Percentiles rank a stretch among this genome's conserved stretches.
phyloP scores from a whole-genome alignment of 2,329 filamentous ascomycete genomes.

The Pestalotiopsis fici region DNA sequence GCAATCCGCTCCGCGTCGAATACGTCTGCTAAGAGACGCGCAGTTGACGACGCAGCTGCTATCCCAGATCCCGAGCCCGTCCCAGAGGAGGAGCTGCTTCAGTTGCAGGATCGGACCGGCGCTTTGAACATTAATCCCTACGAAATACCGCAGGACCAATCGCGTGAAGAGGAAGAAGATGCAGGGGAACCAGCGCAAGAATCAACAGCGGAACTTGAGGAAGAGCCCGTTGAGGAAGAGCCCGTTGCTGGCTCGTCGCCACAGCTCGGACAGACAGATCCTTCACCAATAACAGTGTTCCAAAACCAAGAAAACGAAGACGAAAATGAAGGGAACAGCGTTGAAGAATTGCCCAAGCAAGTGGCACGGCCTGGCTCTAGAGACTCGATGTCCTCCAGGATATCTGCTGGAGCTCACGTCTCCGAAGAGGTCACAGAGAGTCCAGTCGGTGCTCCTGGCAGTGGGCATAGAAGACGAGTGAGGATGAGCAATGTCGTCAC shows the following conservation, averaged over 20 bases:
- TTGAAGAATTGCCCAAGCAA: slow-evolving; percentile 17
- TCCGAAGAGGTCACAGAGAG: slow-evolving; percentile 53
- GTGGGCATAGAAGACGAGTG: slow-evolving; percentile 48
- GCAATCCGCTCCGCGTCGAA: slow-evolving; percentile 43
- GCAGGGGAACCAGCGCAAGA: background rate
- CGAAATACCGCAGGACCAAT: slow-evolving; percentile 10
- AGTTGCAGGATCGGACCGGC: slow-evolving; percentile 16
- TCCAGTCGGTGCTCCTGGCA: slow-evolving; percentile 55
- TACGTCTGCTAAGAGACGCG: slow-evolving; percentile 49
- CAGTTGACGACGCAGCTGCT: slow-evolving; percentile 27
- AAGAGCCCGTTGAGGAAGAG: background rate
- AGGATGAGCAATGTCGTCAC: slow-evolving; percentile 34
- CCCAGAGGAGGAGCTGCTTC: slow-evolving; percentile 13
- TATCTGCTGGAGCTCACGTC: slow-evolving; percentile 15
- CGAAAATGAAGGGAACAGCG: slow-evolving; percentile 16
- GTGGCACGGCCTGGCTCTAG: slow-evolving; percentile 15
- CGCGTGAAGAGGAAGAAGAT: background rate
- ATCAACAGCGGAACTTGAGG: background rate
- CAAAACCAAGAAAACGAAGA: background rate
- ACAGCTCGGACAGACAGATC: slow-evolving; percentile 4
- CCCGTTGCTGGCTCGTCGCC: background rate
- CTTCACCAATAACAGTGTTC: background rate
- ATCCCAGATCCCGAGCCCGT: slow-evolving; percentile 15
- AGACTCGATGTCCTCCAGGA: slow-evolving; percentile 19
- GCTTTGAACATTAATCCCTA: slow-evolving; percentile 16